Evolutionary conservation across 2,329 filamentous ascomycete species (phyloP).

Genomic region (Penicillium rolfsii): DNA sequence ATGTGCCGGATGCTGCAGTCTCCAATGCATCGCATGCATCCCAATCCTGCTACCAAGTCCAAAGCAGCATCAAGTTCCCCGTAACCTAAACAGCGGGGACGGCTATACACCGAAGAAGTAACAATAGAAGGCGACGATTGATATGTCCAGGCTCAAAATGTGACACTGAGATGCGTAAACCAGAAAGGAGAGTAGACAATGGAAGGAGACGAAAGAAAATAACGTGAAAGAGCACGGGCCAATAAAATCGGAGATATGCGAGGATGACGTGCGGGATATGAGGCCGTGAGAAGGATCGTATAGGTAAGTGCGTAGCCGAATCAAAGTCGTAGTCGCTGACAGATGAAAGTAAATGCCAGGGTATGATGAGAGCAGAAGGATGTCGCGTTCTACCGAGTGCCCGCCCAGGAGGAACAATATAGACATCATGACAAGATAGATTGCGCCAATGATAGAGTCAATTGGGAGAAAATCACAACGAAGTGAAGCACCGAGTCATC

Average conservation of each 20-base stretch:
- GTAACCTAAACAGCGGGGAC: background rate
- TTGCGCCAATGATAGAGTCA: slow-evolving; percentile 11
- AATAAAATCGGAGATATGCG: slow-evolving; percentile 24
- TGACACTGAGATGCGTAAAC: slow-evolving; percentile 13
- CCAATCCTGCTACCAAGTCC: slow-evolving; percentile 15
- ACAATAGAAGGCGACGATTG: slow-evolving; percentile 20
- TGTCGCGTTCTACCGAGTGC: slow-evolving; percentile 21
- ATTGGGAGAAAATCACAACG: slow-evolving; percentile 12
- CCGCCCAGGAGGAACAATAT: slow-evolving; percentile 23
- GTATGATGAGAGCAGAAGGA: slow-evolving; percentile 23
- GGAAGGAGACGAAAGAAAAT: slow-evolving; percentile 16
- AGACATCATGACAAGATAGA: slow-evolving; percentile 17
- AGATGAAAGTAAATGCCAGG: slow-evolving; percentile 22
- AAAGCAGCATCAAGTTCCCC: slow-evolving; percentile 14
- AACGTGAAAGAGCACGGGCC: slow-evolving; percentile 11
- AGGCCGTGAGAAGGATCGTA: slow-evolving; percentile 31
- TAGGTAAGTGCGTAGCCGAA: slow-evolving; percentile 23
- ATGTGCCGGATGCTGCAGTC: slow-evolving; percentile 15
- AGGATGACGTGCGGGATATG: slow-evolving; percentile 12
- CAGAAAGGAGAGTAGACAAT: slow-evolving; percentile 4
- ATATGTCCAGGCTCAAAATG: slow-evolving; percentile 28
- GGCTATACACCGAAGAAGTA: slow-evolving; percentile 8
- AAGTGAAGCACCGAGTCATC: slow-evolving; percentile 8
- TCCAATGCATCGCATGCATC: slow-evolving; percentile 21
- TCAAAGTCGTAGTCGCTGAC: slow-evolving; percentile 19